Evolutionary conservation across 257 asterid genomes (phyloP).

Genomic region (Forsythia suspensa): DNA sequence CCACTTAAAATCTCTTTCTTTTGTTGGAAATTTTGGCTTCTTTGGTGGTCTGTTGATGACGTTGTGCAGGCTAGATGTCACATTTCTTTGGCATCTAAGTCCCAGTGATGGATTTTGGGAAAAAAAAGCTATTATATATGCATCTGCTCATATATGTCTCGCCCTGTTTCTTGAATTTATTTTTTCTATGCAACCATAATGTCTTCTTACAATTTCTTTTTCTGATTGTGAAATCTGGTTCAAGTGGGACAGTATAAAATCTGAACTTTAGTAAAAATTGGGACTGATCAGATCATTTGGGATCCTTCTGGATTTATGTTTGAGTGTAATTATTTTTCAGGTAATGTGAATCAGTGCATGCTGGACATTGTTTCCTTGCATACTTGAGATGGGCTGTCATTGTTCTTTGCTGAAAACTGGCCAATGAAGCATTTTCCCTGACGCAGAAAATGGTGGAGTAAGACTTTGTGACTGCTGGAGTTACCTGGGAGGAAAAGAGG

Average conservation of each 20-base stretch:
- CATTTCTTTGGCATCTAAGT: background rate
- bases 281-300: background rate
- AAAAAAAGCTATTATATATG: background rate
- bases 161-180: background rate
- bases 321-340: background rate
- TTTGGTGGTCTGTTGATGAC: background rate
- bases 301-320: background rate
- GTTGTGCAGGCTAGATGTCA: background rate
- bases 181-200: background rate
- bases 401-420: background rate
- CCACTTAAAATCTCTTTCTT: background rate
- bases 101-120: background rate
- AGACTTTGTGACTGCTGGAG: background rate
- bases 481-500: background rate
- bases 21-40: background rate
- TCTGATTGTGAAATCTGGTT: background rate
- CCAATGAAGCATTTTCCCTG: background rate
- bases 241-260: background rate
- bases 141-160: background rate
- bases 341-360: background rate
- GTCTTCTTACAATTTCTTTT: background rate
- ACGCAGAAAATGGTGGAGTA: background rate
- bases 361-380: background rate
- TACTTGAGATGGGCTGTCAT: background rate
- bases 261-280: background rate